Evolutionary conservation across 1,284 basidiomycete genomes (phyloP), one percentile per base, ranked within the genome.

Genomic region (Vanrija pseudolonga): DNA sequence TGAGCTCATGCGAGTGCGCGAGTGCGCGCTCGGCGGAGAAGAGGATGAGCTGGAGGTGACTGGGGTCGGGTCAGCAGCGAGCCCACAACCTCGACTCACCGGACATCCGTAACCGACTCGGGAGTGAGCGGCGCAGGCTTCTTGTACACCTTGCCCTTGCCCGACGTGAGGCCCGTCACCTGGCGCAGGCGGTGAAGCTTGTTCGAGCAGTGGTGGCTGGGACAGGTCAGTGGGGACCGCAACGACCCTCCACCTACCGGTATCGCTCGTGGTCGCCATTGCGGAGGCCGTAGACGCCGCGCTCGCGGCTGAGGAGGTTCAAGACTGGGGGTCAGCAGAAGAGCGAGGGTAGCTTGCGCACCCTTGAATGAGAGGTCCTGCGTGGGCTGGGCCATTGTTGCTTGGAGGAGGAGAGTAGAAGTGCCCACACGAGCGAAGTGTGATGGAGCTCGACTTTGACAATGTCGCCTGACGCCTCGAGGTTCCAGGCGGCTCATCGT

Each of bases 21-120:
- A 91, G 92, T n/a, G 90, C 88, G 46, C 93, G 84, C 75, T 97
- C 93, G 6, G 90, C 83, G 70, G 93, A 90, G 67, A 93, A 87
- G 11, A 96, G 81, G 40, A 93, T 78, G 2, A 96, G 81, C 64
- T 94, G 86, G 8, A 94, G 81, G 64, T 68, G 55, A 48, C 62
- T 68, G 54, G n/a, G 53, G 22, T 53, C n/a, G 53, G 22, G 32
- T 23, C 14, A 19, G 50, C 47, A 49, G 19, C 20, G 18, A 17
- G n/a, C 19, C 32, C 3, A 26, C n/a, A 9, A 4, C 4, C 32
- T 23, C 26, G 39, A 81, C 89, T 74, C 70, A 93, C 90, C 90
- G 86, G 71, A 86, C 87, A 62, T 88, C 85, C 8, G 48, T 88
- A 63, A 87, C 79, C 46, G 76, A 81, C 18, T 88, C 87, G 15